phyloP scores from a whole-genome alignment of 495 filamentous ascomycete species.

The Mycothermus thermophilus region DNA sequence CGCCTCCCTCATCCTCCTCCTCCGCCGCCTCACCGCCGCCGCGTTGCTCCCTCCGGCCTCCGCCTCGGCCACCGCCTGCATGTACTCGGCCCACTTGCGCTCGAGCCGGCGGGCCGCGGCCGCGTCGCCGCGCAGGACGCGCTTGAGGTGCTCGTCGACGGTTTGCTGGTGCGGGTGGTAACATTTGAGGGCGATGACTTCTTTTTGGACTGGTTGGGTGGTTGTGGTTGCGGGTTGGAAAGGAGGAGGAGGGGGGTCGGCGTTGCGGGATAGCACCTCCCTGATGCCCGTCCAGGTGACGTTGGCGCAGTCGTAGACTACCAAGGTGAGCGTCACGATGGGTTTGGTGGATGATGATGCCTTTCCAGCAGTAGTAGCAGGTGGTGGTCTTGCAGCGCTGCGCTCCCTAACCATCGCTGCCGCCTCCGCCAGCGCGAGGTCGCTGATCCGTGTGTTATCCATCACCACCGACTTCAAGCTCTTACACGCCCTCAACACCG shows the following conservation, averaged over 20 bases:
- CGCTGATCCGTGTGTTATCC: conserved; percentile 87
- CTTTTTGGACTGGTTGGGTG: conserved; percentile 14
- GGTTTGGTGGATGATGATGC: neutral
- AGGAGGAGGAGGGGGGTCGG: conserved; percentile 35
- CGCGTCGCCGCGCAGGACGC: conserved; percentile 64
- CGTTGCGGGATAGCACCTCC: conserved; percentile 73
- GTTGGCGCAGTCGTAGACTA: conserved; percentile 78
- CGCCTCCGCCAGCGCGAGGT: conserved; percentile 78
- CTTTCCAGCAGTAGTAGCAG: conserved; percentile 8
- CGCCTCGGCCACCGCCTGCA: conserved; percentile 84
- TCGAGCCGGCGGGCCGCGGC: conserved; percentile 58
- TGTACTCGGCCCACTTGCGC: conserved; percentile 85
- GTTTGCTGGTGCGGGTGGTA: conserved; percentile 94
- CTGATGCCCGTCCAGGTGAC: conserved; percentile 89
- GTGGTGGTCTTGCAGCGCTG: conserved; percentile 9
- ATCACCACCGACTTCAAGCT: conserved; percentile 60
- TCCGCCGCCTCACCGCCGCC: conserved; percentile 46
- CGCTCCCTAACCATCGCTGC: conserved; percentile 59
- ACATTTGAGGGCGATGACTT: conserved; percentile 77
- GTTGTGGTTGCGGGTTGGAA: neutral
- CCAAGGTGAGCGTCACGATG: conserved; percentile 55
- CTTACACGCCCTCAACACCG: conserved; percentile 60
- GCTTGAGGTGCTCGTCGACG: conserved; percentile 79
- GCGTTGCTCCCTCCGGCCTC: conserved; percentile 61
- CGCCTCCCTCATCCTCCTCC: conserved; percentile 65